Percentiles rank a stretch among this genome's conserved stretches.
phyloP scores from a whole-genome alignment of 352 stramenopile species.

The Phytophthora constricta region DNA sequence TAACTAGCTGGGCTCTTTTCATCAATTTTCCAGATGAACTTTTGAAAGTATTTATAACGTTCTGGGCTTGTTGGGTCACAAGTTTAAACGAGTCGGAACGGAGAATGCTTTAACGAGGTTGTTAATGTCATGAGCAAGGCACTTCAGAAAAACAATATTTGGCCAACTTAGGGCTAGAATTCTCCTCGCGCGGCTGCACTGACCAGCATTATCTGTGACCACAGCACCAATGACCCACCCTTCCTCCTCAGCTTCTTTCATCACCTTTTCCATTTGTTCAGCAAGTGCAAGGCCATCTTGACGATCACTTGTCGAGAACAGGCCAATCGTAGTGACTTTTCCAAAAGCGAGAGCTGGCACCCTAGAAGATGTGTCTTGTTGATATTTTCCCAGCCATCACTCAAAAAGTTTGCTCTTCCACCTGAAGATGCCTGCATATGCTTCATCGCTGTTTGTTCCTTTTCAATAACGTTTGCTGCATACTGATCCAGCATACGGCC shows the following conservation, averaged over 20 bases:
- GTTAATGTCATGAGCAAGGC: slow-evolving; percentile 27
- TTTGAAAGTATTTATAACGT: slow-evolving; percentile 19
- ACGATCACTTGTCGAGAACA: not conserved
- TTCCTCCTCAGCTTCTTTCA: not conserved
- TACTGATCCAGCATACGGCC: not conserved
- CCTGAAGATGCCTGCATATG: not conserved
- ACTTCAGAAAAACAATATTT: slow-evolving; percentile 11
- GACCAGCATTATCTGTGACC: slow-evolving; percentile 19
- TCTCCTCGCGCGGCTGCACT: slow-evolving; percentile 18
- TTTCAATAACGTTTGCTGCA: not conserved
- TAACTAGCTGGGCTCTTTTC: not conserved
- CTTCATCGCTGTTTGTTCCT: not conserved
- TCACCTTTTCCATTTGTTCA: slow-evolving; percentile 16
- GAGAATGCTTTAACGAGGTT: slow-evolving; percentile 26
- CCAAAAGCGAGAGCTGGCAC: slow-evolving; percentile 15
- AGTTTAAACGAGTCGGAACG: not conserved
- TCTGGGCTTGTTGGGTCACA: not conserved
- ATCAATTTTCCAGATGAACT: slow-evolving; percentile 17
- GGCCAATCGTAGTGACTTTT: slow-evolving; percentile 1
- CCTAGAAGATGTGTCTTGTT: slow-evolving; percentile 13
- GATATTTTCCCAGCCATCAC: slow-evolving; percentile 22
- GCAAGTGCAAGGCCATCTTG: slow-evolving; percentile 19
- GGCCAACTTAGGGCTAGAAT: slow-evolving; percentile 18
- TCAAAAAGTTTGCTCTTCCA: not conserved
- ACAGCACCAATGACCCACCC: slow-evolving; percentile 17